Base-by-base conservation (phyloP, 225 moss, liverwort and hornwort genomes). In the Bryoerythrophyllum caledonicum region DNA sequence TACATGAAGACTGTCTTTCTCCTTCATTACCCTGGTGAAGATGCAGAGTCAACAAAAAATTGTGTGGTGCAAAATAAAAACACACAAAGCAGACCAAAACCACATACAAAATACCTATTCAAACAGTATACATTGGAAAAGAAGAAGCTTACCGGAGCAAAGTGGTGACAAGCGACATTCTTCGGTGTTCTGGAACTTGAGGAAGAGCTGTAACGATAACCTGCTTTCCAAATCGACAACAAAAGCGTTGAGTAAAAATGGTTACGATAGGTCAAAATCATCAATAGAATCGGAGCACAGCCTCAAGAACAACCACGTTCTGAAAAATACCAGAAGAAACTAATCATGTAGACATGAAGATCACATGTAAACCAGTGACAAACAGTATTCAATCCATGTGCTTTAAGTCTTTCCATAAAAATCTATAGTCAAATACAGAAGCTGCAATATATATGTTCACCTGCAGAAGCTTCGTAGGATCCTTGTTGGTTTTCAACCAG, bases 171-270 rank as follows among this genome's bases (percentile, higher is more conserved):
- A 91, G 84, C 58, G 91, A 79, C 88, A 99, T 85, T 74, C 95
- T 89, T 38, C 92, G 93, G 62, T 95, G 93, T 10, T 59, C 32
- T 65, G 99, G 99, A 67, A 99, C 92, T 65, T 81, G 86, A 20
- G 95, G 90, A 63, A 99, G 85, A 44, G 95, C 88, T 11, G 63
- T 83, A 41, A 91, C 89, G 83, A 99, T 88, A 64, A 99, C 89
- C 97, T 96, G 82, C 48, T 68, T 73, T 73, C 40, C 73, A 83
- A 68, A 68, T 59, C 59, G 46, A 54, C 41, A 20, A 32, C 73
- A 61, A 35, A 71, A 3, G 68, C 52, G 60, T 38, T 13, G 25
- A 44, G 17, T 37, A 13, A 69, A 17, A 67, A 60, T 63, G 8
- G 14, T 27, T 70, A n/a, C 23, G 34, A 60, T 16, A 81, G 67